phyloP scores from a whole-genome alignment of 2,329 filamentous ascomycete genomes.

The Aureobasidium namibiae region DNA sequence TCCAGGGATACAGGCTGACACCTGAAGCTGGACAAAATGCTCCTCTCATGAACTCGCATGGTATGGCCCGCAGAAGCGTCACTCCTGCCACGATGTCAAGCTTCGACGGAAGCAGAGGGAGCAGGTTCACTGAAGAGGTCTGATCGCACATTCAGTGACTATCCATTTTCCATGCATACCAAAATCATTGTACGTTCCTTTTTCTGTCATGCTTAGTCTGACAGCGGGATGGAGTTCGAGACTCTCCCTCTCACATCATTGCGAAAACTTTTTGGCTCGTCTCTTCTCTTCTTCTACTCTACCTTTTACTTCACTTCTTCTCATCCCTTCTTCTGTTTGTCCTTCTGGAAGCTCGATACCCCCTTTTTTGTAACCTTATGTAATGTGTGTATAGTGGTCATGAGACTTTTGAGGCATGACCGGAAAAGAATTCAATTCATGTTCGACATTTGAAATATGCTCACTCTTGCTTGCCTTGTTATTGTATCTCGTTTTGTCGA shows the following conservation, averaged over 20 bases:
- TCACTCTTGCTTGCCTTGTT: too few relatives aligned
- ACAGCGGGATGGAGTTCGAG: background rate
- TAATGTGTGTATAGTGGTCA: constrained; percentile 11
- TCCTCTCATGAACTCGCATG: constrained; percentile 13
- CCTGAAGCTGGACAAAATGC: constrained; percentile 2
- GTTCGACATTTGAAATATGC: background rate
- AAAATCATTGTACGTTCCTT: background rate
- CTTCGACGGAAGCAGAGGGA: constrained; percentile 18
- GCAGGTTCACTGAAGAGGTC: constrained; percentile 23
- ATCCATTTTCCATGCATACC: background rate
- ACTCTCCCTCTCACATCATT: constrained; percentile 1
- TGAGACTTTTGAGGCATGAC: background rate
- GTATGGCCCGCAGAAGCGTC: constrained; percentile 16
- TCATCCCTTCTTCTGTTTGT: background rate
- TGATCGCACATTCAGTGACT: constrained; percentile 1
- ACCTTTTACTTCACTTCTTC: background rate
- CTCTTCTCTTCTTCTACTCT: background rate
- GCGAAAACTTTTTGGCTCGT: background rate
- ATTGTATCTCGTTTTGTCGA: too few relatives aligned
- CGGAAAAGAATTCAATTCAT: background rate
- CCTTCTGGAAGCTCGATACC: constrained; percentile 2
- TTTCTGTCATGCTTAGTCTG: background rate
- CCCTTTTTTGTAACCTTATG: constrained; percentile 8
- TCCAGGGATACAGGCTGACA: constrained; percentile 1
- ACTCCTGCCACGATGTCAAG: constrained; percentile 17